Base-by-base conservation (phyloP, 2,329 filamentous ascomycete species). In the Venturia carpophila region DNA sequence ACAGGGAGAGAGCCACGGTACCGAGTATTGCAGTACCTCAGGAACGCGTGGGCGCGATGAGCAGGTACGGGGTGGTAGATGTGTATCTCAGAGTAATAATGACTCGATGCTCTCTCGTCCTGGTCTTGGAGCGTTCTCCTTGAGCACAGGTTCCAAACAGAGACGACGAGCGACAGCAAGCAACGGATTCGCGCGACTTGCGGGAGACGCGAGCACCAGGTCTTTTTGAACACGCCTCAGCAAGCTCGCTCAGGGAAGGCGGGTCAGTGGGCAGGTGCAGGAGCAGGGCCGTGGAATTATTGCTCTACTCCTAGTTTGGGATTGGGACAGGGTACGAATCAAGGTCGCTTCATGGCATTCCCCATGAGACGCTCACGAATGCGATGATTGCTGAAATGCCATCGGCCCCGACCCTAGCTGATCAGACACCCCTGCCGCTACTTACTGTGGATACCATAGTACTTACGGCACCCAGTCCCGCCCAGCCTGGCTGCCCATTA, bases 301-400 rank as follows among this genome's bases (percentile, higher is more conserved):
- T 2, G 24, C 24, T 24, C 52, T 52, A 34, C 30, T 34, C 30
- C 47, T 58, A 58, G 52, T 37, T 58, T 58, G 52, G 52, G 52
- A 52, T 58, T 58, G 52, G 52, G 52, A 52, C 52, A 58, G 52
- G 52, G 52, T 58, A 58, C 52, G 52, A 58, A 58, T 58, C 52
- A 58, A 58, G 30, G 52, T 37, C 24, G 52, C 52, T n/a, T 58
- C 52, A 58, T 58, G 52, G 52, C 30, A 58, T 58, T 58, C 52
- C 52, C 52, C 52, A 58, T 58, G 19, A 47, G 45, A 47, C 45
- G 19, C 45, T 47, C 49, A 56, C 49, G 52, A 58, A 13, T 58
- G 52, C 52, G 52, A 58, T 58, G 52, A 37, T 58, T 58, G 52
- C 52, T 58, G 52, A 58, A 58, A 58, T 58, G 52, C 27, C 52